Base-by-base conservation (phyloP, 176 grass and related monocot genomes). In the Aegilops longissima region DNA sequence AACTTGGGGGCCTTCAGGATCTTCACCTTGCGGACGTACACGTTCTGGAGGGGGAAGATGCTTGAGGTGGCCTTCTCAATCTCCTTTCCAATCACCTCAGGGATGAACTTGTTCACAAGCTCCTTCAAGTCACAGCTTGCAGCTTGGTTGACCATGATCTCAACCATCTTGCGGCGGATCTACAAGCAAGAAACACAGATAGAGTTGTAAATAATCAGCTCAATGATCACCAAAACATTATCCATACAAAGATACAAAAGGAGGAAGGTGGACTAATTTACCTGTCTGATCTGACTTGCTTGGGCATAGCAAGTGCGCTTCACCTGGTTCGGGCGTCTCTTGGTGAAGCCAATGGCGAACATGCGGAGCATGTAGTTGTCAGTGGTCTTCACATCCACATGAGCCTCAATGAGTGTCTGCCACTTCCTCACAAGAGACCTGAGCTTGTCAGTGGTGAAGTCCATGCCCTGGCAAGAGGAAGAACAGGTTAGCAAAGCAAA, bases 261-360 rank as follows among this genome's bases (percentile, higher is more conserved):
- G 16, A 80, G 31, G 0, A 33, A 36, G 49, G 63, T 17, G 13
- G 4, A 70, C 21, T 8, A 35, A 64, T 39, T 77, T 84, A 96
- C 96, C 92, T 98, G 96, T 51, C 93, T 77, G 80, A 98, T 96
- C 73, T 98, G 96, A 25, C 93, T 96, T 24, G 86, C 88, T 77
- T 98, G 96, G 0, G 96, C 96, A 1, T 98, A 98, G 77, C 96
- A 98, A 16, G 96, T 98, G 12, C 96, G 86, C 90, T 98, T 98
- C 3, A 98, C 96, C 62, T 98, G 96, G 71, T 98, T 98, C 0
- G 88, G 83, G 2, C 96, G 76, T 65, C 96, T 92, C 79, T 92
- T 96, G 3, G 96, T 98, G 84, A 98, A 98, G 42, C 87, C 93
- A 20, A 98, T 98, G 83, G 93, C 94, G 80, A 98, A 98, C 66